A percentile compares a stretch with the other conserved stretches of the same genome.
Conservation (phyloP, 2,329 filamentous ascomycete genomes). For the Pseudogymnoascus destructans region DNA sequence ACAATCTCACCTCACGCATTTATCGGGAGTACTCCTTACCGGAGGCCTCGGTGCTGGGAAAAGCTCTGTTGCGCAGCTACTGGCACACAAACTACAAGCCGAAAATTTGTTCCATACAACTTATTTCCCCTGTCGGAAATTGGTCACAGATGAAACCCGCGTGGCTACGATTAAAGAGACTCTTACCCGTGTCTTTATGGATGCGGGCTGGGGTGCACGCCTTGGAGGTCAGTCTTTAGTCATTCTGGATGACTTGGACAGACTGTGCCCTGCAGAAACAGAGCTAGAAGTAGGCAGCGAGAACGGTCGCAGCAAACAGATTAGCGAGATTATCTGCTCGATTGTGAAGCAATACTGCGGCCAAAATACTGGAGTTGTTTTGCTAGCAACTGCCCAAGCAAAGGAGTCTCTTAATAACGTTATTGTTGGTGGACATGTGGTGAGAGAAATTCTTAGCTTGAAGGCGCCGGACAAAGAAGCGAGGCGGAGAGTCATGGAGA, state of each 20-base stretch:
- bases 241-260: conserved; percentile 85
- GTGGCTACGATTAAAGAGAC: conserved; percentile 86
- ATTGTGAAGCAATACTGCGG: conserved; percentile 76
- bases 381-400: conserved; percentile 81
- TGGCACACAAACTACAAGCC: conserved; percentile 60
- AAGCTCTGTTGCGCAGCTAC: conserved; percentile 61
- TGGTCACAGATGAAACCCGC: conserved; percentile 83
- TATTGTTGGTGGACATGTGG: conserved; percentile 80
- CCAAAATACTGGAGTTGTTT: conserved; percentile 64
- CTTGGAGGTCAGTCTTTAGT: conserved; percentile 74
- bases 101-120: conserved; percentile 68
- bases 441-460: conserved; percentile 77
- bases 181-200: conserved; percentile 70
- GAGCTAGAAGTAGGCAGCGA: conserved; percentile 89
- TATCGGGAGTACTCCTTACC: conserved; percentile 80
- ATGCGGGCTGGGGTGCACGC: conserved; percentile 80
- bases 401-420: conserved; percentile 89
- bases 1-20: conserved; percentile 62
- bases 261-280: conserved; percentile 83
- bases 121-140: conserved; percentile 75
- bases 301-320: conserved; percentile 80
- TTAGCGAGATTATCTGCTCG: conserved; percentile 77
- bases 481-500: conserved; percentile 69
- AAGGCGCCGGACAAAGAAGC: conserved; percentile 91
- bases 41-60: conserved; percentile 87